Evolutionary conservation across 495 filamentous ascomycete species (phyloP).

Genomic region (Lepraria neglecta): DNA sequence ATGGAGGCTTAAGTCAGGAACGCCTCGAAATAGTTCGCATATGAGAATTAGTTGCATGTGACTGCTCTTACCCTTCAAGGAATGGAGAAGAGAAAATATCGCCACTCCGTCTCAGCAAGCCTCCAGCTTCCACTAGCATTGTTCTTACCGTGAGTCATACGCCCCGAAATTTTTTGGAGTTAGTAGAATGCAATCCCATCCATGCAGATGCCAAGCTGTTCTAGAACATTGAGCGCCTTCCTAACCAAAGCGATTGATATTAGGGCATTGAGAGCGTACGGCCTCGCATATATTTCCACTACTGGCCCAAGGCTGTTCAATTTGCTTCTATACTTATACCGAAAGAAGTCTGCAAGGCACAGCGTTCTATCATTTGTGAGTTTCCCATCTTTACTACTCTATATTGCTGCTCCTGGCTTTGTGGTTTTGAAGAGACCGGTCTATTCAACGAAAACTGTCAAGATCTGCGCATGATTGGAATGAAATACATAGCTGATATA

Average conservation of each 20-base stretch:
- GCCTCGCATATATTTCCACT: conserved; percentile 16
- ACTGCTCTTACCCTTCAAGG: no score
- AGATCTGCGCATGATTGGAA: not conserved
- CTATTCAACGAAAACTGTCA: not conserved
- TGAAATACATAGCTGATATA: not conserved
- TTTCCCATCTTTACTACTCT: not conserved
- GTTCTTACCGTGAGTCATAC: conserved; percentile 1
- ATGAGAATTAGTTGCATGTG: no score
- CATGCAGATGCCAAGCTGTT: not conserved
- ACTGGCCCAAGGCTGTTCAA: conserved; percentile 20
- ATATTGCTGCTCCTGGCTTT: not conserved
- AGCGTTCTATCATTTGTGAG: conserved; percentile 11
- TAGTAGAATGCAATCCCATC: no score
- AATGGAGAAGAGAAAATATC: not conserved
- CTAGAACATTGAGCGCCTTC: not conserved
- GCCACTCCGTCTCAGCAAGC: not conserved
- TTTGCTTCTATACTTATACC: conserved; percentile 13
- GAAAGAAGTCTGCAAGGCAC: conserved; percentile 1
- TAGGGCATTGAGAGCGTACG: conserved; percentile 23
- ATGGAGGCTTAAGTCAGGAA: no score
- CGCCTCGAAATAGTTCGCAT: no score
- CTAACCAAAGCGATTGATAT: not conserved
- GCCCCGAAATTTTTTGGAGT: not conserved
- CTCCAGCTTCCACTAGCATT: not conserved
- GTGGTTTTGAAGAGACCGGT: no score